Evolutionary conservation across 225 moss, liverwort and hornwort genomes (phyloP).

Genomic region (Rhytidiadelphus loreus): DNA sequence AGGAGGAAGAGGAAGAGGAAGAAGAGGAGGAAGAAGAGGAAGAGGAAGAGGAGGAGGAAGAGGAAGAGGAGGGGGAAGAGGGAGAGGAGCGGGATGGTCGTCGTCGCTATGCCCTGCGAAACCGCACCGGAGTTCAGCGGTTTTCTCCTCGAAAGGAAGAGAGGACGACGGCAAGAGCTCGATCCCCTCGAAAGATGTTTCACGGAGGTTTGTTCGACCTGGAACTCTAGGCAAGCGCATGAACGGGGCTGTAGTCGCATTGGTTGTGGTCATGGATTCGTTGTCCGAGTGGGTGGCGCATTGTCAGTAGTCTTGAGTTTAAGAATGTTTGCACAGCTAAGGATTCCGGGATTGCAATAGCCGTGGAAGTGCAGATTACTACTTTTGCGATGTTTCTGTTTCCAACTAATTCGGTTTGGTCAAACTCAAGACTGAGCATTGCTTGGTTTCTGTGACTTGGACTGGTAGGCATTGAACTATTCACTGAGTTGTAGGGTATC

Average conservation of each 20-base stretch:
- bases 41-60: slow-evolving; percentile 34
- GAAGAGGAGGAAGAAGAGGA: slow-evolving; percentile 32
- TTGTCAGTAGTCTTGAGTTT: background rate
- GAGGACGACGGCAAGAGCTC: slow-evolving; percentile 52
- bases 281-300: background rate
- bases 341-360: background rate
- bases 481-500: background rate
- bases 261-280: background rate
- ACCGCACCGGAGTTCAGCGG: slow-evolving; percentile 71
- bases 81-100: slow-evolving; percentile 59
- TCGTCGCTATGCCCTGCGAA: slow-evolving; percentile 71
- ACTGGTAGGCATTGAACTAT: background rate
- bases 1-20: slow-evolving; percentile 34
- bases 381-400: background rate
- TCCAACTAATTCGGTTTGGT: background rate
- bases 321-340: too few species aligned
- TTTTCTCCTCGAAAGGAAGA: slow-evolving; percentile 79
- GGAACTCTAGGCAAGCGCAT: background rate
- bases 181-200: slow-evolving; percentile 63
- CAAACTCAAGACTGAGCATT: background rate
- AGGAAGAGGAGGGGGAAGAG: slow-evolving; percentile 49
- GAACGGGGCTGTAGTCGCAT: background rate
- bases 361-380: background rate
- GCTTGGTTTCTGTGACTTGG: background rate
- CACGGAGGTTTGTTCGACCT: slow-evolving; percentile 29